Conservation (phyloP, 441 rosid genomes). For the Croton laevigatus region DNA sequence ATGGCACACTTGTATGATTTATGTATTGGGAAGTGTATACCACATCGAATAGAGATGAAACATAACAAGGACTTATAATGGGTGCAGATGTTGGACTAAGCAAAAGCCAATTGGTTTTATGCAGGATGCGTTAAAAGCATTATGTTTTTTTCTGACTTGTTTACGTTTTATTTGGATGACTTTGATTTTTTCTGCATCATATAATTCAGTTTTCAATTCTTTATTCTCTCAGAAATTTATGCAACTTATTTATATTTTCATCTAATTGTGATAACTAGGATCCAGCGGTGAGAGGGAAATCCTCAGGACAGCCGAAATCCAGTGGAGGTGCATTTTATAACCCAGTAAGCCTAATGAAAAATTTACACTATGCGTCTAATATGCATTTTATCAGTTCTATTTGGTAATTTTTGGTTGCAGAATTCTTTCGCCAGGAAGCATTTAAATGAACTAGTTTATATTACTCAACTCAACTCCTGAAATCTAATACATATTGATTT, state of each 20-base stretch:
- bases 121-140: too few relatives aligned
- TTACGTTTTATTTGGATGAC: background rate
- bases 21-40: too few relatives aligned
- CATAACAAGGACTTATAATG: too few relatives aligned
- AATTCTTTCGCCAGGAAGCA: background rate
- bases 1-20: background rate
- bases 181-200: background rate
- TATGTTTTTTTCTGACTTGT: background rate
- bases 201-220: background rate
- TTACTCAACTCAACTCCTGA: background rate
- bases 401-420: background rate
- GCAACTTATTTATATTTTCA: background rate
- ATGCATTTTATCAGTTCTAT: background rate
- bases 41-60: too few relatives aligned
- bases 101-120: too few relatives aligned
- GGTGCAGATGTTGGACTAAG: too few relatives aligned
- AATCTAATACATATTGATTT: constrained; percentile 2
- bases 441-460: background rate
- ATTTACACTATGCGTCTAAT: background rate
- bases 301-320: constrained; percentile 40
- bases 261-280: constrained; percentile 34
- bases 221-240: background rate
- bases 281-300: constrained; percentile 46
- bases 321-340: constrained; percentile 54
- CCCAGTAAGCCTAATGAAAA: constrained; percentile 35